phyloP scores from a whole-genome alignment of 2,329 filamentous ascomycete genomes.

The Colletotrichum trifolii region DNA sequence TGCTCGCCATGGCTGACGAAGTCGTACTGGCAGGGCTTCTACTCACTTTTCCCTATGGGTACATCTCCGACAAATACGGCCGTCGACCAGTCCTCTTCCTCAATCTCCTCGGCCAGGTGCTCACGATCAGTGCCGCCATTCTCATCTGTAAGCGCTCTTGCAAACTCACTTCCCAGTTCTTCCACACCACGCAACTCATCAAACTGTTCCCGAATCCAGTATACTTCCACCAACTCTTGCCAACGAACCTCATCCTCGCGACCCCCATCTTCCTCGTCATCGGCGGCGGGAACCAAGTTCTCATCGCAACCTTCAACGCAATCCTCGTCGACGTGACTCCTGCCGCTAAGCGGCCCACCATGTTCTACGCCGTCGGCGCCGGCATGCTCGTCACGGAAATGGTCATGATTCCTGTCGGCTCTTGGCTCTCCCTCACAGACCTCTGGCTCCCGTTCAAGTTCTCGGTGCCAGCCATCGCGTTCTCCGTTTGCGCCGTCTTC shows the following conservation, averaged over 20 bases:
- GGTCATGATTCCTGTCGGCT: neutral
- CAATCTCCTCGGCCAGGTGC: neutral
- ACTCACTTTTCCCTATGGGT: constrained; percentile 6
- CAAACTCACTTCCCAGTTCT: neutral
- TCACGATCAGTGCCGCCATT: neutral
- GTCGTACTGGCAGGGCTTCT: neutral
- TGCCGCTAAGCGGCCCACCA: neutral
- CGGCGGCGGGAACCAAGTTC: constrained; percentile 6
- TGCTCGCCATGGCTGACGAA: neutral
- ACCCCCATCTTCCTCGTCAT: constrained; percentile 4
- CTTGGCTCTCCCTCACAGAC: constrained; percentile 2
- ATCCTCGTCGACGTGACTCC: constrained; percentile 4
- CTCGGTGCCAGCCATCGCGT: neutral
- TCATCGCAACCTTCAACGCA: neutral
- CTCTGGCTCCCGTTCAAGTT: constrained; percentile 11
- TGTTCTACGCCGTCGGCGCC: constrained; percentile 5
- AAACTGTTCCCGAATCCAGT: neutral
- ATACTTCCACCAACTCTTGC: neutral
- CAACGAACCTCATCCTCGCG: constrained; percentile 1
- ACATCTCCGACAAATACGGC: constrained; percentile 1
- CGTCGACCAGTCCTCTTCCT: neutral
- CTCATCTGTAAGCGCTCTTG: neutral
- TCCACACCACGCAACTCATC: neutral
- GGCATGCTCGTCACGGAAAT: neutral
- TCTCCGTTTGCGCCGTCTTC: neutral